Conservation (phyloP, 495 filamentous ascomycete species). For the Cryomyces minteri region DNA sequence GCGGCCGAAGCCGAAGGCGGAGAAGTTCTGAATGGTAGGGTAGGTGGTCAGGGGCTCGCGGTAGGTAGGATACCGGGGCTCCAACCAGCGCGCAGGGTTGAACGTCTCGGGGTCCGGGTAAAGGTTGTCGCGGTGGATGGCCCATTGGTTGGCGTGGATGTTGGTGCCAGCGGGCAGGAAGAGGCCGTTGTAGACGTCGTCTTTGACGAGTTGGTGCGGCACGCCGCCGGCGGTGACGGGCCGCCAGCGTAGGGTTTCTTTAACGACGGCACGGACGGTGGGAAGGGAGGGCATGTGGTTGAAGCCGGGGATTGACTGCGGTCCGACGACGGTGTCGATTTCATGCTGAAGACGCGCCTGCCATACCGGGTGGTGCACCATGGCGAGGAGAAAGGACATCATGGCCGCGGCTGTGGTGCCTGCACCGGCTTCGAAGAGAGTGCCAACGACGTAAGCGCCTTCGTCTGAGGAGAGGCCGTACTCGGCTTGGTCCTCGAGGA, state of each 20-base stretch:
- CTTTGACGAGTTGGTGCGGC: constrained; percentile 13
- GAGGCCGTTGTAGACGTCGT: constrained; percentile 16
- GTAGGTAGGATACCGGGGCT: constrained; percentile 14
- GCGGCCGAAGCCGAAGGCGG: constrained; percentile 17
- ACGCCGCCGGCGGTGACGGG: constrained; percentile 13
- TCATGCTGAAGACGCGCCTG: constrained; percentile 12
- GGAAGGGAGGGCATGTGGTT: constrained; percentile 8
- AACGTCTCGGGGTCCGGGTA: constrained; percentile 22
- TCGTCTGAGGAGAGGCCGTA: constrained; percentile 1
- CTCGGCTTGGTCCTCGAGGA: constrained; percentile 7
- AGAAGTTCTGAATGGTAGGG: constrained; percentile 13
- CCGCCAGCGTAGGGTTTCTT: constrained; percentile 21
- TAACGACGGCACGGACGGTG: constrained; percentile 8
- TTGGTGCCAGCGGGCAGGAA: constrained; percentile 17
- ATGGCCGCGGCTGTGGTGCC: constrained; percentile 16
- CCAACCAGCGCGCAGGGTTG: constrained; percentile 21
- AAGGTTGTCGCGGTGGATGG: constrained; percentile 17
- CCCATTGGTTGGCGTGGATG: constrained; percentile 12
- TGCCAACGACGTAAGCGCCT: constrained; percentile 5
- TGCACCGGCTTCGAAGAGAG: constrained; percentile 13
- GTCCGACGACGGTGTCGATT: constrained; percentile 11
- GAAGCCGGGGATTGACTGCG: constrained; percentile 10
- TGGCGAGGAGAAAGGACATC: constrained; percentile 15
- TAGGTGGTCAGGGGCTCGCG: constrained; percentile 13
- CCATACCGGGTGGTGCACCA: constrained; percentile 17